A percentile compares a stretch with the other conserved stretches of the same genome.
These are phyloP conservation scores for Emmonsiellopsis sp. DNA, from an alignment of 2,329 filamentous ascomycete species.

Conservation along the genomic window DNA sequence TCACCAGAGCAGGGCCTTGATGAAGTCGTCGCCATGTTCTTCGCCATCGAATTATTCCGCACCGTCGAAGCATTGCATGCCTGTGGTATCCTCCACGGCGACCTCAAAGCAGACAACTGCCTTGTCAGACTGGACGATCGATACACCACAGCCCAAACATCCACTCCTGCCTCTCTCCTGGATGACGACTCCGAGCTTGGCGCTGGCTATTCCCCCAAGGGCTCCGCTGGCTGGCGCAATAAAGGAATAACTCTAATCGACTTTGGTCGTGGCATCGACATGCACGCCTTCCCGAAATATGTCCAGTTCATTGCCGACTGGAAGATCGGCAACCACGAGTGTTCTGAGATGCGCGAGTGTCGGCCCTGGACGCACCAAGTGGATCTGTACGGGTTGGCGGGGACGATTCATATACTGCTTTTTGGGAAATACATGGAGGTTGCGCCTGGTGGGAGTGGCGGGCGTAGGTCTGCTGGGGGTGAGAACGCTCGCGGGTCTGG, in stretches of 20 bases:
- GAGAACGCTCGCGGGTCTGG: not conserved
- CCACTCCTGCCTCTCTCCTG: slow-evolving; percentile 21
- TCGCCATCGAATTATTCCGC: slow-evolving; percentile 80
- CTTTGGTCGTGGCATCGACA: slow-evolving; percentile 90
- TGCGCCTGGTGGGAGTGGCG: slow-evolving; percentile 22
- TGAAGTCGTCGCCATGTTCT: slow-evolving; percentile 89
- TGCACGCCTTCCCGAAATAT: slow-evolving; percentile 66
- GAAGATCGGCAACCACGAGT: slow-evolving; percentile 80
- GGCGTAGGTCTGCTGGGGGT: not conserved
- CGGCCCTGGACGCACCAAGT: slow-evolving; percentile 96
- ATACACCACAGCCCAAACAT: slow-evolving; percentile 21
- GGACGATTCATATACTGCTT: slow-evolving; percentile 75
- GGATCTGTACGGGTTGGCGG: slow-evolving; percentile 88
- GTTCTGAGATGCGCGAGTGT: slow-evolving; percentile 88
- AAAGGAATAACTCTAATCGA: slow-evolving; percentile 85
- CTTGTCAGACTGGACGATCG: slow-evolving; percentile 71
- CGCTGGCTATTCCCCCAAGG: slow-evolving; percentile 60
- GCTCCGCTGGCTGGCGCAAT: slow-evolving; percentile 64
- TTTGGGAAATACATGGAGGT: slow-evolving; percentile 96
- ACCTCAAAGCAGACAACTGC: slow-evolving; percentile 93
- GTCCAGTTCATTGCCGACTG: slow-evolving; percentile 93
- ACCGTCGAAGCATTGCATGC: slow-evolving; percentile 80
- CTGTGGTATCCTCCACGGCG: slow-evolving; percentile 75
- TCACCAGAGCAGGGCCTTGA: slow-evolving; percentile 62
- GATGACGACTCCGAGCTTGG: slow-evolving; percentile 16